Evolutionary conservation across 257 asterid genomes (phyloP).

Genomic region (Nemophila menziesii): DNA sequence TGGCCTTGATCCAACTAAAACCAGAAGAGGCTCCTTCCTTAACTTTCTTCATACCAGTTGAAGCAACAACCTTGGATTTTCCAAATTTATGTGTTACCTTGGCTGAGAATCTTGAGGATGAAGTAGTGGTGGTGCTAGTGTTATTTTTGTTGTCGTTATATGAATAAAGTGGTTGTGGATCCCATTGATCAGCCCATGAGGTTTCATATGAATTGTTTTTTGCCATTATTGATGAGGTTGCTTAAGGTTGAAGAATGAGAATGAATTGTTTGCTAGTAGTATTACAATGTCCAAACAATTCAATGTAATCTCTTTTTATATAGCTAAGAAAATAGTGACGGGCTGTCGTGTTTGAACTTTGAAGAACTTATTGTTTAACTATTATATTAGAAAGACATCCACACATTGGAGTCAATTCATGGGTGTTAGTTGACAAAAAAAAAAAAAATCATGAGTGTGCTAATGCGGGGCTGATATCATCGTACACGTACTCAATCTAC

Average conservation of each 20-base stretch:
- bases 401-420: no score
- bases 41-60: constrained; percentile 66
- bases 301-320: no score
- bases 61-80: constrained; percentile 46
- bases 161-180: constrained; percentile 16
- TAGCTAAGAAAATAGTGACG: no score
- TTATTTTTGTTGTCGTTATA: background rate
- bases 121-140: background rate
- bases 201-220: constrained; percentile 14
- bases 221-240: background rate
- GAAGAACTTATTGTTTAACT: no score
- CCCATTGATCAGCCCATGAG: constrained; percentile 34
- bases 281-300: no score
- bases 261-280: no score
- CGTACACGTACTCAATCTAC: no score
- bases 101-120: constrained; percentile 27
- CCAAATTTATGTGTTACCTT: constrained; percentile 25
- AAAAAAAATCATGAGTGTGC: no score
- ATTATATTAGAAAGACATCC: no score
- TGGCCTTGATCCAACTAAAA: constrained; percentile 60
- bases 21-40: constrained; percentile 68
- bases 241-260: background rate
- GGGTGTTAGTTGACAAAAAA: no score
- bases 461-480: no score
- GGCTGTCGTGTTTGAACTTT: no score